A percentile compares a stretch with the other conserved stretches of the same genome.
phyloP scores from a whole-genome alignment of 2,329 filamentous ascomycete genomes.

The Arthrobotrys megalospora region DNA sequence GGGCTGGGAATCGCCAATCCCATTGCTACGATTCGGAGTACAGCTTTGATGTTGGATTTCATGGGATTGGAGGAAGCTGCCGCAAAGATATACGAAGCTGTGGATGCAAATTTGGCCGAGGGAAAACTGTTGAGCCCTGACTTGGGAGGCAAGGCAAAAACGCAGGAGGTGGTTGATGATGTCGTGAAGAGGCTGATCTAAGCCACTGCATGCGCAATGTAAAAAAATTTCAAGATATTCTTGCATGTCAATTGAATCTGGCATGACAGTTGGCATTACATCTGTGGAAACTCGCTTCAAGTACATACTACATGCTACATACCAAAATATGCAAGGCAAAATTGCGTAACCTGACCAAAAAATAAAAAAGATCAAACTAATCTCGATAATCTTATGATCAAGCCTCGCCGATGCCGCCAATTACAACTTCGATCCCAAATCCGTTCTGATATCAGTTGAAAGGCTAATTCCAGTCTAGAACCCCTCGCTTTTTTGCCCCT shows the following conservation, averaged over 20 bases:
- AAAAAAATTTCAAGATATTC: slow-evolving; percentile 9
- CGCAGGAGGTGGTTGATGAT: slow-evolving; percentile 88
- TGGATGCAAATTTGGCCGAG: slow-evolving; percentile 90
- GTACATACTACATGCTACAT: slow-evolving; percentile 18
- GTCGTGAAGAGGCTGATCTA: slow-evolving; percentile 79
- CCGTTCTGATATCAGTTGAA: slow-evolving; percentile 17
- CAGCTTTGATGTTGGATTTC: slow-evolving; percentile 97
- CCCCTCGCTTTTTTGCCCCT: slow-evolving; percentile 37
- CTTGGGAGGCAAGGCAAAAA: slow-evolving; percentile 87
- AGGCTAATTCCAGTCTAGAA: slow-evolving; percentile 14
- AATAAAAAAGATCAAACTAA: slow-evolving; percentile 1
- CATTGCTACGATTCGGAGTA: slow-evolving; percentile 91
- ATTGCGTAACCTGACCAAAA: slow-evolving; percentile 24
- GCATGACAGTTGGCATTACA: slow-evolving; percentile 24
- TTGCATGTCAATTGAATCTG: slow-evolving; percentile 5
- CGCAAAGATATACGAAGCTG: slow-evolving; percentile 88
- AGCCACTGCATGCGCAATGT: slow-evolving; percentile 16
- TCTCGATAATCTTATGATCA: slow-evolving; percentile 21
- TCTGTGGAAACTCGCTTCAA: slow-evolving; percentile 19
- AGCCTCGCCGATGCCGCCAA: slow-evolving; percentile 37
- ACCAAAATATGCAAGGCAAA: slow-evolving; percentile 20
- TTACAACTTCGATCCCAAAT: slow-evolving; percentile 9
- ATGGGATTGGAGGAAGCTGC: slow-evolving; percentile 88
- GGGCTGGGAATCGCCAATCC: slow-evolving; percentile 94
- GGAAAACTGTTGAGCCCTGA: slow-evolving; percentile 88